Evolutionary conservation across 495 filamentous ascomycete species (phyloP).

Genomic region (Chaetomium tenue): DNA sequence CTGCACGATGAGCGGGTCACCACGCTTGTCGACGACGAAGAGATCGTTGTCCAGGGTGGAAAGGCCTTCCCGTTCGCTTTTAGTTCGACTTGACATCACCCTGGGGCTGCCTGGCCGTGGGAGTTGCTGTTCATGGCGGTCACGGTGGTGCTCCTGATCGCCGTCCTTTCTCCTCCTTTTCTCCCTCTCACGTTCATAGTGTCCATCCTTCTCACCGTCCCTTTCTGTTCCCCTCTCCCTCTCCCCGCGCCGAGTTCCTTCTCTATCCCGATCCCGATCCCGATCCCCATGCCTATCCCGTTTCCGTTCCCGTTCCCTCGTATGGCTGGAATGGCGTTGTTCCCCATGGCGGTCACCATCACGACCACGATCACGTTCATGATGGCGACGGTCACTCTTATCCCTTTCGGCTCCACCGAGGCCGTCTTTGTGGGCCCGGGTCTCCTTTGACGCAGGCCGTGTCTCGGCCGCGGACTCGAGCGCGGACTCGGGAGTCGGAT

Average conservation of each 20-base stretch:
- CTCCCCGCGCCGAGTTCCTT: neutral
- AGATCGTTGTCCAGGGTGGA: conserved; percentile 16
- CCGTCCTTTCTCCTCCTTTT: neutral
- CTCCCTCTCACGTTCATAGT: conserved; percentile 4
- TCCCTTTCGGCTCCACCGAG: neutral
- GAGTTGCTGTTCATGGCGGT: neutral
- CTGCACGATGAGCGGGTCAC: conserved; percentile 45
- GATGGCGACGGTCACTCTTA: neutral
- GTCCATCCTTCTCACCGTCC: neutral
- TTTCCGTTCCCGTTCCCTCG: conserved; percentile 6
- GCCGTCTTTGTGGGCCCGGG: conserved; percentile 4
- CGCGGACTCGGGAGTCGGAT: conserved; percentile 25
- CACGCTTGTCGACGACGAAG: conserved; percentile 44
- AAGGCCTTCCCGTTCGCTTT: neutral
- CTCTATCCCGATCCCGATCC: conserved; percentile 23
- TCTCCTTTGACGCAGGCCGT: conserved; percentile 1
- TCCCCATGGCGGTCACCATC: neutral
- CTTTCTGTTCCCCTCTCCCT: neutral
- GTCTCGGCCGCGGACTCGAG: conserved; percentile 7
- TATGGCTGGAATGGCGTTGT: neutral
- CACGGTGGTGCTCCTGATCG: conserved; percentile 5
- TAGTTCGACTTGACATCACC: neutral
- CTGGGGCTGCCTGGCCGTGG: conserved; percentile 1
- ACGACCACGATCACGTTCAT: neutral
- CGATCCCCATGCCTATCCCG: conserved; percentile 13